These are phyloP conservation scores for Candida multigemmis DNA, from an alignment of 805 yeast genomes.

Conservation along the genomic window DNA sequence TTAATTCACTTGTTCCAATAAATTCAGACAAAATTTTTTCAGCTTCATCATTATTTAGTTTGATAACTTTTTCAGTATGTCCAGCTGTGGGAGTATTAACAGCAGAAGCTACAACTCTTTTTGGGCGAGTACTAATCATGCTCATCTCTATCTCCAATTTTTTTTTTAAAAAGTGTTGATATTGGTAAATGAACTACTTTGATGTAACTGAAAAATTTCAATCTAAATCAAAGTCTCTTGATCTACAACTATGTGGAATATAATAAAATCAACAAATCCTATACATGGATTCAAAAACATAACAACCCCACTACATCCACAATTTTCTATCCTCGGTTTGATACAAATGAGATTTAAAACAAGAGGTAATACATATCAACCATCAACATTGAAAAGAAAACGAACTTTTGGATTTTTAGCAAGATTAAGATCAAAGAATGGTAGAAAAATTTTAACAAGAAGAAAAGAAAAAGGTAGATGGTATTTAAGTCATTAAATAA, in stretches of 20 bases:
- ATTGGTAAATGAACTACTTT: too few relatives aligned
- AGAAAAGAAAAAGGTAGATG: slow-evolving; percentile 88
- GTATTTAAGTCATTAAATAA: slow-evolving; percentile 67
- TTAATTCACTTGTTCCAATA: slow-evolving; percentile 28
- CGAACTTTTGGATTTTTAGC: slow-evolving; percentile 86
- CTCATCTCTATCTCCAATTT: too few relatives aligned
- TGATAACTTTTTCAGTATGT: slow-evolving; percentile 16
- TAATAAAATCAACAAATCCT: slow-evolving; percentile 1
- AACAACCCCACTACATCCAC: neutral
- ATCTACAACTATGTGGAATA: slow-evolving; percentile 1
- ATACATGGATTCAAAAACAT: too few relatives aligned
- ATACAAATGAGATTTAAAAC: slow-evolving; percentile 67
- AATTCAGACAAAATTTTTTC: slow-evolving; percentile 36
- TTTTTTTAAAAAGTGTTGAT: too few relatives aligned
- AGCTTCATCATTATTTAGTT: slow-evolving; percentile 32
- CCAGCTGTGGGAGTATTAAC: slow-evolving; percentile 40
- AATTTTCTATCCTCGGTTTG: slow-evolving; percentile 18
- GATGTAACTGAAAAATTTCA: too few relatives aligned
- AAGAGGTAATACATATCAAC: slow-evolving; percentile 93
- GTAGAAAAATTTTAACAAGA: slow-evolving; percentile 69
- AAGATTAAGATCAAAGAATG: slow-evolving; percentile 63
- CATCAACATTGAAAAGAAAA: slow-evolving; percentile 83
- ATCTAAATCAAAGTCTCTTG: too few relatives aligned
- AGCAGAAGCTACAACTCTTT: slow-evolving; percentile 33
- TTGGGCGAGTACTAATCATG: slow-evolving; percentile 17